Evolutionary conservation across 2,329 filamentous ascomycete genomes (phyloP), one percentile per base, ranked within the genome.

Genomic region (Hysterium pulicare): DNA sequence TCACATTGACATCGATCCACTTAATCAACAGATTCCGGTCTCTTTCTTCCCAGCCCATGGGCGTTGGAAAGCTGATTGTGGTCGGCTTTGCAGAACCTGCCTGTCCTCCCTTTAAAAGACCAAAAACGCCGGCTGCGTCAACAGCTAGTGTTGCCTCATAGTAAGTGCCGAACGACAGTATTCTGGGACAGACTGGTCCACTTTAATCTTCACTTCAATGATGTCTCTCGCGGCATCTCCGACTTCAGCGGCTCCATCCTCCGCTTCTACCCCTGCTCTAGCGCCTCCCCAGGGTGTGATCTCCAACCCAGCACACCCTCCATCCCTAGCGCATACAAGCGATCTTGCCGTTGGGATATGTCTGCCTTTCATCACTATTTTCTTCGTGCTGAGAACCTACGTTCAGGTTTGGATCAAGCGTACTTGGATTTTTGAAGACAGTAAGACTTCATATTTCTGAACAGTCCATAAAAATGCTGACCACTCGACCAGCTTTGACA

Each of bases 21-120:
- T 84, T 19, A 85, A 85, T 69, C 80, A 84, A 62, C 76, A 83
- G 62, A 89, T 89, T 74, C 84, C 84, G 0, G 71, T 89, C 15
- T 84, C 84, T 57, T 90, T 89, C 53, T 77, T 90, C 35, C 73
- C 77, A 9, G 82, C 85, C 1, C 71, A 79, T 47, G 76, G 77
- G 3, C 76, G 85, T 2, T 89, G 83, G 64, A 76, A 79, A 30
- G 85, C 83, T 5, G 83, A 89, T 55, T 76, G 78, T n/a, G n/a
- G n/a, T n/a, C n/a, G n/a, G n/a, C n/a, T n/a, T n/a, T n/a, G n/a
- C n/a, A n/a, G n/a, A n/a, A n/a, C n/a, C n/a, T n/a, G n/a, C n/a
- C n/a, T n/a, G n/a, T n/a, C n/a, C n/a, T n/a, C n/a, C n/a, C n/a
- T n/a, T n/a, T n/a, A n/a, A n/a, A n/a, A n/a, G n/a, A n/a, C n/a